Evolutionary conservation across 2,329 filamentous ascomycete species (phyloP).

Genomic region (Lecanosticta acicola): DNA sequence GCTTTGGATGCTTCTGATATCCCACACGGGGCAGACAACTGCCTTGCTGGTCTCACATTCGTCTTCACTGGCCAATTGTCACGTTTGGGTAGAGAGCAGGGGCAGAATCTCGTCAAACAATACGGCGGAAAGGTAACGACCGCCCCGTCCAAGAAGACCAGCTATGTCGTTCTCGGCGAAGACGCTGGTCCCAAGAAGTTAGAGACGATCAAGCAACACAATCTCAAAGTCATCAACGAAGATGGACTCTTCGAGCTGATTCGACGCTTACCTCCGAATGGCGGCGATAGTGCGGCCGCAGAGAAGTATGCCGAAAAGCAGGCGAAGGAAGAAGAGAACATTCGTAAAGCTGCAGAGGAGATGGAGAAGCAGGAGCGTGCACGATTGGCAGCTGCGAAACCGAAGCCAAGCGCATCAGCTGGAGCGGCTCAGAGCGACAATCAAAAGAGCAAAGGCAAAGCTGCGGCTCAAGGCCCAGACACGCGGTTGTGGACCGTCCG

Average conservation of each 20-base stretch:
- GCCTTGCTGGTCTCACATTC: conserved; percentile 80
- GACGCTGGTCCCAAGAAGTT: conserved; percentile 94
- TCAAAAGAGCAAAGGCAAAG: conserved; percentile 30
- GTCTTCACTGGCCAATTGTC: conserved; percentile 90
- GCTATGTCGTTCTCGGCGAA: conserved; percentile 81
- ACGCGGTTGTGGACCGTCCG: conserved; percentile 86
- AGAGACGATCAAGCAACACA: conserved; percentile 70
- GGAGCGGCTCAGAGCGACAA: conserved; percentile 29
- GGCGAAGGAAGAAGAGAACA: conserved; percentile 75
- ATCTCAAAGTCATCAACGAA: conserved; percentile 89
- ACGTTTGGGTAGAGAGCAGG: conserved; percentile 76
- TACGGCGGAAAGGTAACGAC: conserved; percentile 88
- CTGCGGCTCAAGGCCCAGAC: conserved; percentile 41
- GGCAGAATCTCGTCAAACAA: conserved; percentile 77
- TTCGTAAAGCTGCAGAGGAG: conserved; percentile 71
- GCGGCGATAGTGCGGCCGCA: conserved; percentile 81
- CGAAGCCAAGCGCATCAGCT: conserved; percentile 33
- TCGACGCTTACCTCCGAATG: conserved; percentile 70
- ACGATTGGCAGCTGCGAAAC: conserved; percentile 40
- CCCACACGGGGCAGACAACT: conserved; percentile 80
- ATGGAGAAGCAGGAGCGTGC: conserved; percentile 72
- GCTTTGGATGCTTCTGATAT: conserved; percentile 62
- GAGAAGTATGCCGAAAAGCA: conserved; percentile 80
- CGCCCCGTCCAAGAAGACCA: conserved; percentile 86
- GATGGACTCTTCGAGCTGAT: conserved; percentile 87